Evolutionary conservation across 441 rosid genomes (phyloP).

Genomic region (Adansonia grandidieri): DNA sequence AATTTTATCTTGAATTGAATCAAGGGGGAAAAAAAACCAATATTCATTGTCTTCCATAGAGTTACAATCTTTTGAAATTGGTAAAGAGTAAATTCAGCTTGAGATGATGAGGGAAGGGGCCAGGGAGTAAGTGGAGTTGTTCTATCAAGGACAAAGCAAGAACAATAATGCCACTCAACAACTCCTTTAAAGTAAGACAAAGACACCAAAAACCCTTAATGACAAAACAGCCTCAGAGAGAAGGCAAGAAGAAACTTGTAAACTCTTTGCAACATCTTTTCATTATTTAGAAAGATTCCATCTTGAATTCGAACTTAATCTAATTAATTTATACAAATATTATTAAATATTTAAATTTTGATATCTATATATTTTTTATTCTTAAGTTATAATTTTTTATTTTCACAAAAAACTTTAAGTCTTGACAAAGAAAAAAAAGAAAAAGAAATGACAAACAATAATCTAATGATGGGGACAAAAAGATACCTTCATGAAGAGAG

Average conservation of each 20-base stretch:
- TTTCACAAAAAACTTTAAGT: no score
- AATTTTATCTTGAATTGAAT: no score
- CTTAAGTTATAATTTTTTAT: no score
- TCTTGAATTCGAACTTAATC: no score
- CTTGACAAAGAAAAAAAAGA: neutral
- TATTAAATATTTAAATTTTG: no score
- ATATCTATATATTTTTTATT: no score
- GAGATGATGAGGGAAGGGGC: neutral
- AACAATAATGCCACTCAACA: neutral
- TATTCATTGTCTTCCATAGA: neutral
- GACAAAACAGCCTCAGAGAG: neutral
- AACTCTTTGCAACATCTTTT: neutral
- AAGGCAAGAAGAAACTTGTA: no score
- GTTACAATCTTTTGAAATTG: neutral
- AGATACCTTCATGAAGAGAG: conserved; percentile 13
- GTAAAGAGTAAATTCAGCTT: neutral
- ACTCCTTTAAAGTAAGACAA: neutral
- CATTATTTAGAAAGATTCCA: no score
- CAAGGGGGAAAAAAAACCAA: neutral
- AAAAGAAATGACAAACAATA: neutral
- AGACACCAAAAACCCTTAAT: neutral
- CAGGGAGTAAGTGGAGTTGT: neutral
- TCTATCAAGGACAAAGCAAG: neutral
- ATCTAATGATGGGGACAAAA: neutral
- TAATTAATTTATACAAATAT: no score